Base-by-base conservation (phyloP, 768 basidiomycete species). In the Suillus plorans region DNA sequence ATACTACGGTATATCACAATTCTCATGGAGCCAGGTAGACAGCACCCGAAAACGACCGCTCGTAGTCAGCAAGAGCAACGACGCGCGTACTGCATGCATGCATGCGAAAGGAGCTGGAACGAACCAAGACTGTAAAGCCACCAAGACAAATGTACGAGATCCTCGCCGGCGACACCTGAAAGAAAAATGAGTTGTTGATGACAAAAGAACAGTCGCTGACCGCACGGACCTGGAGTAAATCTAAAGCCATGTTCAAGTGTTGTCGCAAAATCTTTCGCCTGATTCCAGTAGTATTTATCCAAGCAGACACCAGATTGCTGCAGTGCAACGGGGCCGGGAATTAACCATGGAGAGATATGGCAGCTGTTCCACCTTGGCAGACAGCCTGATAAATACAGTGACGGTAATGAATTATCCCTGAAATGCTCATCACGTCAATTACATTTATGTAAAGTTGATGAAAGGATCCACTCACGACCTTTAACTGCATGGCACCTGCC, bases 101-200 rank as follows among this genome's bases (percentile, higher is more conserved):
- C 52, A 31, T 13, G 9, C 22, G 44, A 22, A 25, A 56, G 5
- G 25, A 8, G 18, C 49, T 20, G 3, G 61, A 25, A 68, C 81
- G 49, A 63, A 85, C 83, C 12, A 78, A 76, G 28, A 85, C 82
- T 34, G 79, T 78, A 60, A 85, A 85, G 1, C 84, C 89, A 5
- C 88, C 89, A 1, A 90, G 73, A 64, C 85, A 84, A 36, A 86
- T 85, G 69, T 90, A 90, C 7, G 86, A 85, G 65, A 89, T 67
- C 25, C 84, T 79, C 1, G 85, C 73, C 31, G 79, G 69, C 1
- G 86, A 82, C 2, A 85, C 79, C 90, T 91, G 70, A 42, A 34
- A 55, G 50, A 34, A 20, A 62, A 63, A 65, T 67, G 67, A 73
- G 72, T 77, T 68, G 66, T 68, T 65, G 53, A 64, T 57, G n/a